Evolutionary conservation across 805 yeast species (phyloP).

Genomic region (Ogataea minuta): DNA sequence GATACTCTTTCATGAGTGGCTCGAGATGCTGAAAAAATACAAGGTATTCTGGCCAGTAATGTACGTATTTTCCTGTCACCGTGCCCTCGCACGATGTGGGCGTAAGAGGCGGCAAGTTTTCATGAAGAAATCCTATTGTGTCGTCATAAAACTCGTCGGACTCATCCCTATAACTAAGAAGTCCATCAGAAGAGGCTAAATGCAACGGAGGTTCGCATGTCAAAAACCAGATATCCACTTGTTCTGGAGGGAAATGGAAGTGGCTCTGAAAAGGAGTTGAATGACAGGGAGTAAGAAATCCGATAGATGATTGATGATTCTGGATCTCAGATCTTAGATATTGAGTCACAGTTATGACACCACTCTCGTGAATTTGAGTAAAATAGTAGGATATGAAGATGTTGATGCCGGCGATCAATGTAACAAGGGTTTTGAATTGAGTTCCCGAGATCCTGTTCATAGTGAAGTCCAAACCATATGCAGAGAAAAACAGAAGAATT

Average conservation of each 20-base stretch:
- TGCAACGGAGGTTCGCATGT: slow-evolving; percentile 90
- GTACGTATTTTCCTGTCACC: slow-evolving; percentile 28
- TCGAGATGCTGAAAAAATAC: slow-evolving; percentile 69
- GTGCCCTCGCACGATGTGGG: slow-evolving; percentile 1
- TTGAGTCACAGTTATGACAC: slow-evolving; percentile 69
- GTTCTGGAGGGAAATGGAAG: slow-evolving; percentile 52
- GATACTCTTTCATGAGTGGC: slow-evolving; percentile 38
- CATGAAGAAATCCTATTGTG: slow-evolving; percentile 54
- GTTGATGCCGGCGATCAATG: slow-evolving; percentile 15
- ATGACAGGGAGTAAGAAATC: slow-evolving; percentile 93
- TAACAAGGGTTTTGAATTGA: slow-evolving; percentile 8
- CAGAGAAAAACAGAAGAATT: slow-evolving; percentile 51
- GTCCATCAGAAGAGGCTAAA: slow-evolving; percentile 29
- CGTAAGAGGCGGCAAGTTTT: slow-evolving; percentile 44
- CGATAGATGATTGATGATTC: slow-evolving; percentile 37
- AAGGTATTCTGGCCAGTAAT: slow-evolving; percentile 70
- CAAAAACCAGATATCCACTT: slow-evolving; percentile 65
- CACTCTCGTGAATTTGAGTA: slow-evolving; percentile 77
- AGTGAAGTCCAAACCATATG: slow-evolving; percentile 36
- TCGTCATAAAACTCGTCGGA: slow-evolving; percentile 79
- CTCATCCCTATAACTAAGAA: slow-evolving; percentile 69
- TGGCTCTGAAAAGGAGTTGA: slow-evolving; percentile 94
- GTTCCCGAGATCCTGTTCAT: slow-evolving; percentile 5
- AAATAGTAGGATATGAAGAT: slow-evolving; percentile 34
- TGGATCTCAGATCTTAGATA: slow-evolving; percentile 40